phyloP scores from a whole-genome alignment of 306 rosid species.

The Cucurbita maxima region DNA sequence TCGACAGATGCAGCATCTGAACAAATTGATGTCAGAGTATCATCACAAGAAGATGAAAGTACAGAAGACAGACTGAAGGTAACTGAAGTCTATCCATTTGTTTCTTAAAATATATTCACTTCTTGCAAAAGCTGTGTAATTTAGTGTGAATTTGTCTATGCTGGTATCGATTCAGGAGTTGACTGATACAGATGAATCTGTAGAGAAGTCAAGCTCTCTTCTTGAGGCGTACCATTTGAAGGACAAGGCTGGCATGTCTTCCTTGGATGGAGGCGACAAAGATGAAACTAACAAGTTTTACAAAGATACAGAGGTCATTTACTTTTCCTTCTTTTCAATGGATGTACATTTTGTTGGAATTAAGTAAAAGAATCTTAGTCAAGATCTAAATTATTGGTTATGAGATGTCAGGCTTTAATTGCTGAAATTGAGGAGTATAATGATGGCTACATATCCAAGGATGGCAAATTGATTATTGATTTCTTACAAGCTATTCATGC shows the following conservation, averaged over 20 bases:
- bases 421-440: slow-evolving; percentile 37
- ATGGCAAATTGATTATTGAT: slow-evolving; percentile 71
- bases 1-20: neutral
- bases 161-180: slow-evolving; percentile 29
- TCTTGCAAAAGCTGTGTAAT: neutral
- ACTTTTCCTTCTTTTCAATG: neutral
- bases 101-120: neutral
- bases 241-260: slow-evolving; percentile 24
- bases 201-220: slow-evolving; percentile 34
- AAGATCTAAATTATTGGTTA: slow-evolving; percentile 10
- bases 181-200: slow-evolving; percentile 14
- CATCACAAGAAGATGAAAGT: neutral
- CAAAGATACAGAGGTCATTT: slow-evolving; percentile 48
- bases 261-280: slow-evolving; percentile 14
- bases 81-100: slow-evolving; percentile 3
- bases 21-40: neutral
- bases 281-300: slow-evolving; percentile 17
- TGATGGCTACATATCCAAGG: slow-evolving; percentile 55
- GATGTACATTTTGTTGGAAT: slow-evolving; percentile 5
- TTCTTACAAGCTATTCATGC: slow-evolving; percentile 85
- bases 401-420: slow-evolving; percentile 30
- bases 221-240: slow-evolving; percentile 53
- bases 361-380: slow-evolving; percentile 2
- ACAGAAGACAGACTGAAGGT: neutral
- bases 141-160: slow-evolving; percentile 7